Evolutionary conservation across 2,329 filamentous ascomycete genomes (phyloP), one percentile per base, ranked within the genome.

Genomic region (Cercospora berteroae): DNA sequence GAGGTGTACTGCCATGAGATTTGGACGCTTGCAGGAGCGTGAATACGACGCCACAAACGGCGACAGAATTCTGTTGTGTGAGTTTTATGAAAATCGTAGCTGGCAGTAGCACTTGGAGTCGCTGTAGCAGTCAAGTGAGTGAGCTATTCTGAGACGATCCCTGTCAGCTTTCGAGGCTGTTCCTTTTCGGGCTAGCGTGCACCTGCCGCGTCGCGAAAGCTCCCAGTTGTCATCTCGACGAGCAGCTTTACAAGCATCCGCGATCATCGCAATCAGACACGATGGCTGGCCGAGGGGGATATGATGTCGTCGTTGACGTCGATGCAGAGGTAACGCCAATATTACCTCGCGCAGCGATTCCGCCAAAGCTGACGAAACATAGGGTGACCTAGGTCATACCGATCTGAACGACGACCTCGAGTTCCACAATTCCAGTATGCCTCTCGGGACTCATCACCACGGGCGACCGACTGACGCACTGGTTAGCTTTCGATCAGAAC

Each of bases 331-430:
- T 96, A 82, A 63, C 36, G 29, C 18, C n/a, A 39, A 27, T 33
- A 29, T 2, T 7, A 10, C 42, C 8, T 57, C 36, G 50, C 2
- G 56, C 31, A 66, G 61, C 16, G 10, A 27, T 55, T 25, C 48
- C 9, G 23, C 23, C 25, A 9, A 29, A 55, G 50, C 69, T 74
- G 65, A 73, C 69, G 50, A 60, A 57, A 52, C 42, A 33, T 79
- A 98, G 94, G 94, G 94, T 77, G 95, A 99, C 82, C 89, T 99
- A 78, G 95, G 95, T 76, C 94, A 97, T 82, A 99, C 95, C 66
- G 95, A 99, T 80, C 90, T 99, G 25, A 93, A 97, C 84, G 94
- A 97, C 80, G 95, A 98, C 82, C 93, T 99, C 79, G 95, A 98
- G 86, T 99, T 99, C 84, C 95, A 99, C 85, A 91, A 89, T 77